A percentile compares a stretch with the other conserved stretches of the same genome.
phyloP scores from a whole-genome alignment of 2,329 filamentous ascomycete species.

The Conoideocrella luteorostrata region DNA sequence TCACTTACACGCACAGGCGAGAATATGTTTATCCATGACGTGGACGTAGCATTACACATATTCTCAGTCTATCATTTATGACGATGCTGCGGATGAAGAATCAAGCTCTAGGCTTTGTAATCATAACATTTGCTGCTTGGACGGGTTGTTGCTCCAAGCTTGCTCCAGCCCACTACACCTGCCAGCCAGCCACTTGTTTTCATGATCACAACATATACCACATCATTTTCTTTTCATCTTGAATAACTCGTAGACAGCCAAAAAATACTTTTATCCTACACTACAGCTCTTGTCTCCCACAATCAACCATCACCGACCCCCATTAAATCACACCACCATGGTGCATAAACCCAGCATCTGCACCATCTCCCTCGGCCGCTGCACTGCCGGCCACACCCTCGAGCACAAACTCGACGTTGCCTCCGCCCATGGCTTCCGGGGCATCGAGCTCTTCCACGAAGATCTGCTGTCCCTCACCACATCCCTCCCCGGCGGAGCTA shows the following conservation, averaged over 20 bases:
- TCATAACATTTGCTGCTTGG: no score
- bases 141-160: background rate
- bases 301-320: background rate
- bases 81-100: no score
- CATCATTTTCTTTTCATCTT: background rate
- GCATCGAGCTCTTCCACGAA: slow-evolving; percentile 73
- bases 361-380: slow-evolving; percentile 70
- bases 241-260: no score
- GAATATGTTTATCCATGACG: background rate
- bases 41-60: no score
- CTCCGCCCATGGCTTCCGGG: slow-evolving; percentile 55
- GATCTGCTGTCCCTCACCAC: slow-evolving; percentile 59
- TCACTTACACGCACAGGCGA: background rate
- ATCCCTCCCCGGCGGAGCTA: slow-evolving; percentile 33
- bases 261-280: no score
- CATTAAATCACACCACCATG: background rate
- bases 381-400: slow-evolving; percentile 60
- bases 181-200: no score
- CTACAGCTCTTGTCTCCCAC: no score
- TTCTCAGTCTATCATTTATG: no score
- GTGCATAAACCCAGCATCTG: slow-evolving; percentile 55
- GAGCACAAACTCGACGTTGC: slow-evolving; percentile 63
- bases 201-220: no score
- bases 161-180: no score
- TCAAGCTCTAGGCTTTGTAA: no score